phyloP scores from a whole-genome alignment of 139 green algal species.

The Parachlorella kessleri region DNA sequence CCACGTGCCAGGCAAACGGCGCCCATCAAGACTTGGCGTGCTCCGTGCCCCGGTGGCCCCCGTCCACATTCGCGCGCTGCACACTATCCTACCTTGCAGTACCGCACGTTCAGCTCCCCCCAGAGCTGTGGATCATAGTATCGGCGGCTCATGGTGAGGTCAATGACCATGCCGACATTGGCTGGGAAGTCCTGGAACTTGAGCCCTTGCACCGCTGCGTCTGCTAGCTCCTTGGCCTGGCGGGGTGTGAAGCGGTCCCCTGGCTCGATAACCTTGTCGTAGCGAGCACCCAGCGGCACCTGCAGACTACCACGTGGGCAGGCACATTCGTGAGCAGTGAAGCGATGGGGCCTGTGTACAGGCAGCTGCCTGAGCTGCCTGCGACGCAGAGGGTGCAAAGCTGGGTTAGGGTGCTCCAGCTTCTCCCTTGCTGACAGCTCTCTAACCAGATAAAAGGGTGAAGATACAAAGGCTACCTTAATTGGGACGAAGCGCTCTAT shows the following conservation, averaged over 20 bases:
- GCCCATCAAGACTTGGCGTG: no score
- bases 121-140: constrained; percentile 88
- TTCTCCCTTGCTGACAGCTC: not conserved
- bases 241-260: constrained; percentile 29
- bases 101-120: constrained; percentile 32
- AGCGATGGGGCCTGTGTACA: no score
- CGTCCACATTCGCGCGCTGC: no score
- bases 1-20: no score
- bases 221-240: not conserved
- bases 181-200: not conserved
- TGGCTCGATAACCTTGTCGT: constrained; percentile 13
- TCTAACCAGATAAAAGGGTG: not conserved
- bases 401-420: not conserved
- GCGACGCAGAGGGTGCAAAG: not conserved
- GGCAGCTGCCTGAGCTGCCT: not conserved
- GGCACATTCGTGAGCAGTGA: no score
- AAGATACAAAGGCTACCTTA: constrained; percentile 7
- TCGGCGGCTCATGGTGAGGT: constrained; percentile 89
- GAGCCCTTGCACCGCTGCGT: not conserved
- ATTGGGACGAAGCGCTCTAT: constrained; percentile 42
- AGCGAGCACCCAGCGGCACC: constrained; percentile 37
- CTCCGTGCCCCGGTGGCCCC: no score
- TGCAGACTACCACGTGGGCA: no score
- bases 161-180: constrained; percentile 83
- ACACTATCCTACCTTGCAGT: constrained; percentile 52